Base-by-base conservation (phyloP, 2,329 filamentous ascomycete genomes). In the Parafenestella ontariensis region DNA sequence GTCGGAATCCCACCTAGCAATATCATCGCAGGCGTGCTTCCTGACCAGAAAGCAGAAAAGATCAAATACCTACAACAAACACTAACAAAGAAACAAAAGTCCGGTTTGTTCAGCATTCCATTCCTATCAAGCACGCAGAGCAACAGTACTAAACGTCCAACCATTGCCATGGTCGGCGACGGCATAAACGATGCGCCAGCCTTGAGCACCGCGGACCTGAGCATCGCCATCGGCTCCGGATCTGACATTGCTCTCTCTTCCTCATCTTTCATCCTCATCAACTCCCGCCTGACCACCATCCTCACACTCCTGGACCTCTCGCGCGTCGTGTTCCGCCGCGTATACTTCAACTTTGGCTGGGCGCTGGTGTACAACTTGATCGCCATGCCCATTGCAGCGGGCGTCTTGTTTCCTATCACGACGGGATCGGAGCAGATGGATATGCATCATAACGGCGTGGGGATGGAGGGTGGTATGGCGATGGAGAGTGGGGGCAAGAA, bases 131-230 rank as follows among this genome's bases (percentile, higher is more conserved):
- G 42, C 11, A n/a, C 20, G 3, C 47, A 40, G n/a, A 26, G 24
- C 5, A 58, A 17, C 3, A 58, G 37, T 1, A 26, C 29, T 0
- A 62, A 68, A 31, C 80, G 83, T 18, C 81, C 82, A 0, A 82
- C 90, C 1, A 86, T 96, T 0, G 91, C 87, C 34, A 95, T 96
- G 85, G 90, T 93, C 1, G 92, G 91, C 33, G 91, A 96, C 64
- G 91, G 92, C 17, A 91, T 94, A 62, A 96, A 96, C 66, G 92
- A 96, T 68, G 89, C 91, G 0, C 91, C 91, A 0, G 91, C 91
- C 1, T 83, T 96, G 3, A 87, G 89, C 1, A 87, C 87, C 0
- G 90, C 92, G 15, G 91, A 96, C 64, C 86, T 96, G 1, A 90
- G 90, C 52, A 94, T 96, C 56, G 89, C 91, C 1, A 87, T 96